Percentiles rank a stretch among this genome's conserved stretches.
These are phyloP conservation scores for Pyrenophora teres DNA, from an alignment of 2,329 filamentous ascomycete genomes.

Conservation along the genomic window DNA sequence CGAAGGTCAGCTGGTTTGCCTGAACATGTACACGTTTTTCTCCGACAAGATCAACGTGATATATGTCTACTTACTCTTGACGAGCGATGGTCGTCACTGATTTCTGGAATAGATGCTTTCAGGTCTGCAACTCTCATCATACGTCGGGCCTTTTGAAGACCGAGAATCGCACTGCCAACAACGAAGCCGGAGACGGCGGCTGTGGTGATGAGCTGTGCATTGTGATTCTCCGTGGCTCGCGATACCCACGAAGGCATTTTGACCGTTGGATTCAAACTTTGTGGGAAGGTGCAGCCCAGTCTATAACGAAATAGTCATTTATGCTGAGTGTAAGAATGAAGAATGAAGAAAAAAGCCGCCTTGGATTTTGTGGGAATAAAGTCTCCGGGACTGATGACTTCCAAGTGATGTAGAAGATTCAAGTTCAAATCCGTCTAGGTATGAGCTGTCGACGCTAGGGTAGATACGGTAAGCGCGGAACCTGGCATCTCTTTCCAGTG, in stretches of 20 bases:
- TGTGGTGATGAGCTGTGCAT: conserved; percentile 69
- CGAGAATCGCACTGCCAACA: conserved; percentile 59
- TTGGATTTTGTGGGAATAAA: neutral
- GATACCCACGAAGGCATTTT: conserved; percentile 55
- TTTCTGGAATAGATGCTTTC: conserved; percentile 65
- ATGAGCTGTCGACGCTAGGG: conserved; percentile 17
- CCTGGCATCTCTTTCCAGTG: conserved; percentile 10
- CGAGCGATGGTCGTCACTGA: conserved; percentile 57
- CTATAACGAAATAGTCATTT: conserved; percentile 11
- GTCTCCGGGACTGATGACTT: conserved; percentile 8
- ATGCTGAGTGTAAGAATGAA: neutral
- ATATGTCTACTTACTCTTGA: conserved; percentile 51
- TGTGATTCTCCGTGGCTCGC: conserved; percentile 52
- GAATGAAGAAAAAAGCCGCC: neutral
- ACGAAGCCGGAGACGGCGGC: conserved; percentile 62
- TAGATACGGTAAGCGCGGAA: conserved; percentile 20
- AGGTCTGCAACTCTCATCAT: conserved; percentile 61
- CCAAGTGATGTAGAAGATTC: conserved; percentile 6
- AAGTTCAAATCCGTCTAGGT: conserved; percentile 5
- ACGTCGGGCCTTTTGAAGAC: conserved; percentile 60
- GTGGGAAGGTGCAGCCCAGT: neutral
- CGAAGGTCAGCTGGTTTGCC: conserved; percentile 42
- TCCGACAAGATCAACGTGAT: neutral
- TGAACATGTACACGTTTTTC: neutral
- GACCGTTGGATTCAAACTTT: conserved; percentile 2